Evolutionary conservation across 2,329 filamentous ascomycete genomes (phyloP), one percentile per base, ranked within the genome.

Genomic region (Coniella vitis): DNA sequence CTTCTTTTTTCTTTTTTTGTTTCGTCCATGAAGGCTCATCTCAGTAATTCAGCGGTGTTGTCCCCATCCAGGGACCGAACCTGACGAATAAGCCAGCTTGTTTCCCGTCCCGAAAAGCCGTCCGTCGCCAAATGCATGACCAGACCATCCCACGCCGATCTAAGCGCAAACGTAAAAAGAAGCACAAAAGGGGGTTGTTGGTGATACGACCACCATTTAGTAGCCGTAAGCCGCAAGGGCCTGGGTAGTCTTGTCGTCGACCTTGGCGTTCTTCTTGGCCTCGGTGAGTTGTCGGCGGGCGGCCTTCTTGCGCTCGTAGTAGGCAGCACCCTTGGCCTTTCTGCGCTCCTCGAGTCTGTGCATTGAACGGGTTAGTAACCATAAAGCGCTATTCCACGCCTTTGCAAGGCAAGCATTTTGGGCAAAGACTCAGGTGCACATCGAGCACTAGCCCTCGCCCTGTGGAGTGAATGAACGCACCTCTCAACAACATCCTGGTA

Each of bases 231-330:
- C 76, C 75, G 87, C 87, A 70, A 97, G 86, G 74, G 93, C 84
- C 79, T 86, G 79, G 75, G 84, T 81, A 71, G 86, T 88, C 83
- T 93, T 90, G 70, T 80, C 76, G 76, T 91, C 85, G 72, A 91
- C 83, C 70, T 81, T 84, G 63, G 90, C 88, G 72, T 78, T 87
- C 86, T 91, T 91, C 85, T 95, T 86, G 65, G 91, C 90, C 70
- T 95, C 87, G 63, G 84, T 79, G 64, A 96, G 77, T 79, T 94
- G 88, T 81, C 86, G 87, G 71, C 86, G 82, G 64, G 87, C 87
- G 63, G 89, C 83, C 89, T 94, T 95, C 93, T 97, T 98, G 83
- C 90, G 90, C 83, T 95, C 90, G 84, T 97, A 97, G 87, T 96
- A 98, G 72, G 93, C 93, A 64, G 87, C 83, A 69, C 90, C 86